Evolutionary conservation across 2,329 filamentous ascomycete species (phyloP).

Genomic region (Microcyclospora tardicrescens): DNA sequence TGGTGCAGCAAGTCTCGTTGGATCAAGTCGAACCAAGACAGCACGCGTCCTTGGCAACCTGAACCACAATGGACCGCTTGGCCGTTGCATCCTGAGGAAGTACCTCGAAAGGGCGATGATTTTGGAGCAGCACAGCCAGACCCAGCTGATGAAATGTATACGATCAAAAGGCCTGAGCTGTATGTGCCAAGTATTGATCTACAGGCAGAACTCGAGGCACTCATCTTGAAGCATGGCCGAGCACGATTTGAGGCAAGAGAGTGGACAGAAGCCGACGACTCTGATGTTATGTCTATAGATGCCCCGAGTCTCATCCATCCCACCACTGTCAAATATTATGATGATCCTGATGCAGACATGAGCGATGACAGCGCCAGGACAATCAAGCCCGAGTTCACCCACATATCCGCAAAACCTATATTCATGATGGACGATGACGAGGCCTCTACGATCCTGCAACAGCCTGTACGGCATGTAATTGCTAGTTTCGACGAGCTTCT

Average conservation of each 20-base stretch:
- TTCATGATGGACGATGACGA: constrained; percentile 58
- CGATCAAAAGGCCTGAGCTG: constrained; percentile 4
- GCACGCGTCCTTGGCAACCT: constrained; percentile 28
- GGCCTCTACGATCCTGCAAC: constrained; percentile 51
- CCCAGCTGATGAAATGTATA: constrained; percentile 7
- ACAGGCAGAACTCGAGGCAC: constrained; percentile 56
- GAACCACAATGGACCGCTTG: constrained; percentile 66
- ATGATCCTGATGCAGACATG: background rate
- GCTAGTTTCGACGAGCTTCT: constrained; percentile 57
- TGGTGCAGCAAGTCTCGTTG: constrained; percentile 30
- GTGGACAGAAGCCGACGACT: background rate
- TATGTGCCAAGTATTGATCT: constrained; percentile 47
- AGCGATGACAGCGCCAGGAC: background rate
- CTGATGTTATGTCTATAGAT: constrained; percentile 4
- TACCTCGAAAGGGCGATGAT: constrained; percentile 47
- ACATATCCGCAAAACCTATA: constrained; percentile 29
- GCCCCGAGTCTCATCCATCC: no score
- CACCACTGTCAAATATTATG: constrained; percentile 19
- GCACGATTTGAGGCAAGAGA: background rate
- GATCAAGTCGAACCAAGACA: constrained; percentile 21
- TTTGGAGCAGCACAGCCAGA: constrained; percentile 25
- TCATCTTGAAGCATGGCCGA: constrained; percentile 39
- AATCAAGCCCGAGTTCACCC: background rate
- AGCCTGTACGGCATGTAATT: constrained; percentile 58
- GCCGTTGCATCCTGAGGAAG: constrained; percentile 53